phyloP scores from a whole-genome alignment of 192 early-diverging fungal genomes.

The Irineochytrium annulatum region DNA sequence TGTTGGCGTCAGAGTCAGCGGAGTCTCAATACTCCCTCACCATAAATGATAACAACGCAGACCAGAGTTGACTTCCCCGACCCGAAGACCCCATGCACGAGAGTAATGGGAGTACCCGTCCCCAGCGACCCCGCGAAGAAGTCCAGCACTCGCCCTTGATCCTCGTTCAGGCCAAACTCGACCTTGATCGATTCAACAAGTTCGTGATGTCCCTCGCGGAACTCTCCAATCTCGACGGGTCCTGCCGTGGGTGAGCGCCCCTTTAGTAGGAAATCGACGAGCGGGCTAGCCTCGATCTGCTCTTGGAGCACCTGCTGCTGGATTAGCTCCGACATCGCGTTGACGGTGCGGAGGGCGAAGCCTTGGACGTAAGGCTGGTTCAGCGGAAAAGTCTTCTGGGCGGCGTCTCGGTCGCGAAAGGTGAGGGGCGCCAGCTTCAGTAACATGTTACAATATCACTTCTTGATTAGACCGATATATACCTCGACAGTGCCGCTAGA shows the following conservation, averaged over 20 bases:
- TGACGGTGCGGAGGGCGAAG: slow-evolving; percentile 19
- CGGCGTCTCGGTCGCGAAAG: neutral
- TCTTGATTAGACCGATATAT: neutral
- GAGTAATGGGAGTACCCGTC: neutral
- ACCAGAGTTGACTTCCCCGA: slow-evolving; percentile 46
- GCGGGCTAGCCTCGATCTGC: neutral
- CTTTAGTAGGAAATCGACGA: neutral
- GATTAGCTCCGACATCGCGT: slow-evolving; percentile 14
- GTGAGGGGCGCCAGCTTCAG: too few species aligned
- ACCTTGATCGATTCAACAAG: slow-evolving; percentile 12
- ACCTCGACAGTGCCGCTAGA: slow-evolving; percentile 1
- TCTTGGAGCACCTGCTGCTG: slow-evolving; percentile 13
- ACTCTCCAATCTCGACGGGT: too few species aligned
- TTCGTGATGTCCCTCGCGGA: too few species aligned
- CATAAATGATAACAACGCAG: slow-evolving; percentile 36
- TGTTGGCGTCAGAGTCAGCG: too few species aligned
- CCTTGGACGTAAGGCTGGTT: neutral
- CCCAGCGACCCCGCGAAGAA: slow-evolving; percentile 1
- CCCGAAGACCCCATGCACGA: slow-evolving; percentile 47
- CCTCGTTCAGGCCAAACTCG: slow-evolving; percentile 30
- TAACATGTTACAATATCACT: neutral
- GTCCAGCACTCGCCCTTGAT: slow-evolving; percentile 28
- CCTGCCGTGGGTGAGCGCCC: neutral
- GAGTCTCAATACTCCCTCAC: slow-evolving; percentile 18
- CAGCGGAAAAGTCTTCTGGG: neutral